A percentile compares a stretch with the other conserved stretches of the same genome.
Evolutionary conservation across 1,139 yeast species (phyloP).

Genomic region (Scheffersomyces cryptocercus): DNA sequence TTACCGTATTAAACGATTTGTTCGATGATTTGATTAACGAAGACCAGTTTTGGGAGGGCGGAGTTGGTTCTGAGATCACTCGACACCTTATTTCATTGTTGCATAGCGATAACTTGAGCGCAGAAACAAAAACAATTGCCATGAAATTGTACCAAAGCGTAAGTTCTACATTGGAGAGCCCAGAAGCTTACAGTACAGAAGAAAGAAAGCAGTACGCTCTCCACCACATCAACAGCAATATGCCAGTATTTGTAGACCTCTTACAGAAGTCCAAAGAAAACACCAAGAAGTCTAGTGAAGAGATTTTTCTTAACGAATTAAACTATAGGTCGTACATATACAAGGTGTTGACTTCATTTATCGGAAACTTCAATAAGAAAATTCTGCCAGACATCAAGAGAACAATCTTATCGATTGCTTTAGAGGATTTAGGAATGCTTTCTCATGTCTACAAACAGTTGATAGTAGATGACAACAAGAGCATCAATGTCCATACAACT

Average conservation of each 20-base stretch:
- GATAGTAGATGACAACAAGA: conserved; percentile 10
- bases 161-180: conserved; percentile 52
- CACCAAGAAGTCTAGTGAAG: neutral
- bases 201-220: conserved; percentile 32
- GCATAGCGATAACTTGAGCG: conserved; percentile 22
- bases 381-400: conserved; percentile 21
- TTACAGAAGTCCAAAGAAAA: conserved; percentile 4
- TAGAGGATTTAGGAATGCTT: conserved; percentile 22
- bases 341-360: conserved; percentile 26
- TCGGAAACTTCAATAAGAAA: conserved; percentile 36
- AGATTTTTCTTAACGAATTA: conserved; percentile 14
- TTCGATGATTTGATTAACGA: conserved; percentile 86
- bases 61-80: conserved; percentile 58
- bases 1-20: conserved; percentile 72
- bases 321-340: conserved; percentile 30
- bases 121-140: conserved; percentile 49
- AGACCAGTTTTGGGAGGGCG: conserved; percentile 79
- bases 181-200: conserved; percentile 45
- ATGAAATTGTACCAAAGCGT: conserved; percentile 55
- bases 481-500: conserved; percentile 6
- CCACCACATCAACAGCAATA: conserved; percentile 25
- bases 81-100: conserved; percentile 48
- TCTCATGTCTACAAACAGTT: conserved; percentile 16
- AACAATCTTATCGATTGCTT: conserved; percentile 14
- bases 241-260: conserved; percentile 17